phyloP scores from a whole-genome alignment of 306 rosid genomes.

The Potentilla sterilis region DNA sequence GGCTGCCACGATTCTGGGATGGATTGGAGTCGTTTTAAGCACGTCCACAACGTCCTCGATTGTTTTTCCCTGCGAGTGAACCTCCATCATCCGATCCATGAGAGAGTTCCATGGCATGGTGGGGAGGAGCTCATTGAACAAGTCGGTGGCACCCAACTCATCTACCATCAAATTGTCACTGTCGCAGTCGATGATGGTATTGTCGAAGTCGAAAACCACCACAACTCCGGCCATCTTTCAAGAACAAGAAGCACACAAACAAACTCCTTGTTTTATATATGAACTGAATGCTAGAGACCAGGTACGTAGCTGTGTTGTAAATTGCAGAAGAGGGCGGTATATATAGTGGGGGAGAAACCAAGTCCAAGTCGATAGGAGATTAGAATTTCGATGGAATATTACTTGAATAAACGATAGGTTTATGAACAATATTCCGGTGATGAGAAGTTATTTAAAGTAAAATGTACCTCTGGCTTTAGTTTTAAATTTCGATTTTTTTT shows the following conservation, averaged over 20 bases:
- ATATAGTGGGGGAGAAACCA: too few species aligned
- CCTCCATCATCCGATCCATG: slow-evolving; percentile 74
- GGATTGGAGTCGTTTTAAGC: slow-evolving; percentile 50
- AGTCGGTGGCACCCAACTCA: slow-evolving; percentile 56
- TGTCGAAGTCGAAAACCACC: slow-evolving; percentile 26
- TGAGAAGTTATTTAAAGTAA: too few species aligned
- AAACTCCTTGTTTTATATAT: too few species aligned
- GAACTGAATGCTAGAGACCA: too few species aligned
- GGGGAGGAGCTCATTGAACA: slow-evolving; percentile 60
- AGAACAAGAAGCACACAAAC: not conserved
- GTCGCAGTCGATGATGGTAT: slow-evolving; percentile 62
- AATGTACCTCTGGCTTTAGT: too few species aligned
- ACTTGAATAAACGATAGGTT: too few species aligned
- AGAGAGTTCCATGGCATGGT: slow-evolving; percentile 21
- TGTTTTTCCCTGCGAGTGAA: slow-evolving; percentile 52
- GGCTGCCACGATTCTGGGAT: slow-evolving; percentile 52
- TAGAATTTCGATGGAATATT: too few species aligned
- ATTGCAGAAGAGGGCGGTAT: too few species aligned
- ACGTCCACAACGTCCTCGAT: slow-evolving; percentile 45
- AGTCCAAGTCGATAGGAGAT: too few species aligned
- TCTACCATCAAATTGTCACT: slow-evolving; percentile 78
- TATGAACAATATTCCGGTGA: too few species aligned
- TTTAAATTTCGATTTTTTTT: too few species aligned
- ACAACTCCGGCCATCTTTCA: slow-evolving; percentile 41
- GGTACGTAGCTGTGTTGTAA: too few species aligned